Percentiles rank a stretch among this genome's conserved stretches.
These are phyloP conservation scores for Blastobotrys malaysiensis DNA, from an alignment of 1,139 yeast species.

Conservation along the genomic window DNA sequence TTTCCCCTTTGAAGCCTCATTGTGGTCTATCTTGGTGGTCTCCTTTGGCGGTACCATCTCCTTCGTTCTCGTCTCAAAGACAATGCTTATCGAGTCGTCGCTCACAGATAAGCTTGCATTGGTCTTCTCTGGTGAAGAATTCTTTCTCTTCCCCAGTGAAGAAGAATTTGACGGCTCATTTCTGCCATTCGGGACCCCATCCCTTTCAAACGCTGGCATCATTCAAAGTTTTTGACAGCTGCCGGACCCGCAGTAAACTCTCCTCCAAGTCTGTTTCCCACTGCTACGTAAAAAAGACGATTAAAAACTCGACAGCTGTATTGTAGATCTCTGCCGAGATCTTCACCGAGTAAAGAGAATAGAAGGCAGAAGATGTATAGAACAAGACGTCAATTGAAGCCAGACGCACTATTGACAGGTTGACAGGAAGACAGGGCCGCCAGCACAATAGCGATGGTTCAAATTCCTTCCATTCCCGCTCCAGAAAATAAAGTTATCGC, in stretches of 20 bases:
- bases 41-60: background rate
- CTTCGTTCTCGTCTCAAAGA: background rate
- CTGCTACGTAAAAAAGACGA: too few relatives aligned
- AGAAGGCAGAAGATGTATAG: background rate
- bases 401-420: background rate
- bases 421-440: background rate
- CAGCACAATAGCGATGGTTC: background rate
- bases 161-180: background rate
- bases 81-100: background rate
- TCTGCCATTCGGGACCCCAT: background rate
- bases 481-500: background rate
- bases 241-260: background rate
- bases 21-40: background rate
- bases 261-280: background rate
- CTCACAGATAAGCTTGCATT: background rate
- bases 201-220: background rate
- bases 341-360: background rate
- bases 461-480: background rate
- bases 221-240: background rate
- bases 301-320: background rate
- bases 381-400: background rate
- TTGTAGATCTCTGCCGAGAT: background rate
- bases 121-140: background rate
- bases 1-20: background rate
- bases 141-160: background rate